phyloP scores from a whole-genome alignment of 129 eudicot genomes.

The Gnaphalium uliginosum region DNA sequence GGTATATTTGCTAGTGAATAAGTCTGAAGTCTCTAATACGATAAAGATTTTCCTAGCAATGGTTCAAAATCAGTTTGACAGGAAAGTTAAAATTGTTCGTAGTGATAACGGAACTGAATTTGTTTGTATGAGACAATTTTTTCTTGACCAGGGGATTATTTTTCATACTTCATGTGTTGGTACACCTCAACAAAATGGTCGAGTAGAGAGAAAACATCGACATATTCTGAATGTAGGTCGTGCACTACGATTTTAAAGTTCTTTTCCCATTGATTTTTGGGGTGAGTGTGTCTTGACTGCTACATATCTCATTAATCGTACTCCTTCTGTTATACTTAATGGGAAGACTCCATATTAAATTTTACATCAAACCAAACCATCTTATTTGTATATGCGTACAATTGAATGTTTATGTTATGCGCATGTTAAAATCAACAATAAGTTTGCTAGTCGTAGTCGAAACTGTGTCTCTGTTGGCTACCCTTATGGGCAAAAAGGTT shows the following conservation, averaged over 20 bases:
- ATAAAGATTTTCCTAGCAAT: not conserved
- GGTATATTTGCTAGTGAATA: not conserved
- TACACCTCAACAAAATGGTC: conserved; percentile 16
- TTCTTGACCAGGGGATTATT: not conserved
- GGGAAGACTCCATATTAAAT: not conserved
- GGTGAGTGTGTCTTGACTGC: no score
- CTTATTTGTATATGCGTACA: no score
- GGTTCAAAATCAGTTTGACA: not conserved
- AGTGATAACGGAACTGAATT: conserved; percentile 1
- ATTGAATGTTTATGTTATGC: no score
- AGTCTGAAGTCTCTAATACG: not conserved
- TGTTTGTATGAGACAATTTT: not conserved
- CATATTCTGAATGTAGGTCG: conserved; percentile 1
- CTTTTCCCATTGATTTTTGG: not conserved
- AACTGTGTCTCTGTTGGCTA: no score
- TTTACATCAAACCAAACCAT: no score
- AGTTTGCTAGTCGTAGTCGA: no score
- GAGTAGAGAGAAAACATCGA: conserved; percentile 9
- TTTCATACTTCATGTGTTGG: conserved; percentile 11
- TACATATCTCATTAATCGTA: not conserved
- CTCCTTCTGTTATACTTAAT: not conserved
- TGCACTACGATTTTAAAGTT: not conserved
- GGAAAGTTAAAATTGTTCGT: not conserved
- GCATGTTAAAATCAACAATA: no score
- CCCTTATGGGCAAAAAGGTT: no score